A percentile compares a stretch with the other conserved stretches of the same genome.
Conservation (phyloP, 768 basidiomycete species). For the Auricularia auricula-judae region DNA sequence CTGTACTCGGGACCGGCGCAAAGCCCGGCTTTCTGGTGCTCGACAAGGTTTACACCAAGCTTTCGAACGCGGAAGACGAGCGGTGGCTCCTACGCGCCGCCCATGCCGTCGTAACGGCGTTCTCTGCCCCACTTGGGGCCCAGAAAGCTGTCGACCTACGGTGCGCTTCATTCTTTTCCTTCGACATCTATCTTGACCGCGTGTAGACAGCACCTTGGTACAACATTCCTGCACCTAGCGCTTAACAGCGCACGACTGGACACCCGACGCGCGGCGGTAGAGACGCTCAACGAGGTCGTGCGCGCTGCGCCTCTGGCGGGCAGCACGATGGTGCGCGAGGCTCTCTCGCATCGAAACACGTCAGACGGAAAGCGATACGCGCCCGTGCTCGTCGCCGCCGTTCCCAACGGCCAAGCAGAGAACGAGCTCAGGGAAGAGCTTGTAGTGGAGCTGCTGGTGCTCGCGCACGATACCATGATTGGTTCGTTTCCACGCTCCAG, state of each 20-base stretch:
- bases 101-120: conserved; percentile 36
- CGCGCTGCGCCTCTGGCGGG: conserved; percentile 34
- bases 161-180: conserved; percentile 20
- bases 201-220: conserved; percentile 37
- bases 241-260: conserved; percentile 46
- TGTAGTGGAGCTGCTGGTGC: conserved; percentile 44
- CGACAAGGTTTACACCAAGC: conserved; percentile 79
- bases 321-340: conserved; percentile 47
- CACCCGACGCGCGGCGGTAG: conserved; percentile 37
- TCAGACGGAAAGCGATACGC: conserved; percentile 31
- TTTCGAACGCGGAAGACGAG: conserved; percentile 50
- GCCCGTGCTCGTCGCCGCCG: conserved; percentile 32
- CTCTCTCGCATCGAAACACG: conserved; percentile 38
- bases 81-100: conserved; percentile 65
- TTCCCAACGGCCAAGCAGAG: conserved; percentile 36
- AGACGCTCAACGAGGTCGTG: conserved; percentile 30
- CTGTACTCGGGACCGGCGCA: conserved; percentile 16
- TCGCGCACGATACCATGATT: conserved; percentile 63
- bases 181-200: neutral
- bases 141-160: conserved; percentile 42
- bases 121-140: conserved; percentile 32
- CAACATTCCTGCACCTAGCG: conserved; percentile 56
- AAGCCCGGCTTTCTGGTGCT: conserved; percentile 83
- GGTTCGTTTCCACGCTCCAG: conserved; percentile 30
- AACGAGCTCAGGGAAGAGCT: conserved; percentile 34